These are phyloP conservation scores for Cryptococcus deneoformans DNA, from an alignment of 1,284 basidiomycete genomes.

Conservation along the genomic window DNA sequence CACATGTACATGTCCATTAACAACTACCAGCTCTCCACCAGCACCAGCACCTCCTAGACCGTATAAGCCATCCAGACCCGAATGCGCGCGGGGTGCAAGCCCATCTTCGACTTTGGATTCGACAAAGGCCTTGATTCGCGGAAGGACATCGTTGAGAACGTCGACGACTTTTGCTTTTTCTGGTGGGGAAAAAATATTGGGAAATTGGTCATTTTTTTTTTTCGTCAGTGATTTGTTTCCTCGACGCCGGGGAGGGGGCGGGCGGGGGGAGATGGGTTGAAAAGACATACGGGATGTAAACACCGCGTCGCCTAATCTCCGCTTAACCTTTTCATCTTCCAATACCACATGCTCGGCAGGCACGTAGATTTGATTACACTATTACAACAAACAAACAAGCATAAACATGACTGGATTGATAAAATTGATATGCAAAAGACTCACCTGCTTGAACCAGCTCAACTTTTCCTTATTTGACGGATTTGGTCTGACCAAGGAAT, in stretches of 20 bases:
- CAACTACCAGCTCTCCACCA: too few species aligned
- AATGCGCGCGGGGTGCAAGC: too few species aligned
- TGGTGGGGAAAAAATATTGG: background rate
- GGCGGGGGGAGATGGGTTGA: too few species aligned
- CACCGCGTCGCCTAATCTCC: slow-evolving; percentile 35
- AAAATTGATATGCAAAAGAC: background rate
- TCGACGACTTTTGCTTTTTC: slow-evolving; percentile 43
- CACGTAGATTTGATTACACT: slow-evolving; percentile 41
- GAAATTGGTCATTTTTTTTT: background rate
- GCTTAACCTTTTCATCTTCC: slow-evolving; percentile 38
- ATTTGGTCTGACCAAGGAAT: slow-evolving; percentile 48
- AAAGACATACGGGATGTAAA: background rate
- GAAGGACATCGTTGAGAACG: slow-evolving; percentile 40
- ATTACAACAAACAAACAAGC: too few species aligned
- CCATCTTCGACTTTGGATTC: slow-evolving; percentile 18
- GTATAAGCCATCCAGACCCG: too few species aligned
- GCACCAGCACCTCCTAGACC: too few species aligned
- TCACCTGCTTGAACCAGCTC: slow-evolving; percentile 43
- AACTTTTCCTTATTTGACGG: slow-evolving; percentile 34
- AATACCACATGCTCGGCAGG: slow-evolving; percentile 40
- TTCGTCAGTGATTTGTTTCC: background rate
- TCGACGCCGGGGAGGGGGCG: too few species aligned
- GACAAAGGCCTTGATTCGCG: slow-evolving; percentile 41
- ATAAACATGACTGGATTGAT: background rate
- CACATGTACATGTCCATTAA: too few species aligned